Evolutionary conservation across 139 green algal genomes (phyloP).

Genomic region (Mesotaenium endlicherianum): DNA sequence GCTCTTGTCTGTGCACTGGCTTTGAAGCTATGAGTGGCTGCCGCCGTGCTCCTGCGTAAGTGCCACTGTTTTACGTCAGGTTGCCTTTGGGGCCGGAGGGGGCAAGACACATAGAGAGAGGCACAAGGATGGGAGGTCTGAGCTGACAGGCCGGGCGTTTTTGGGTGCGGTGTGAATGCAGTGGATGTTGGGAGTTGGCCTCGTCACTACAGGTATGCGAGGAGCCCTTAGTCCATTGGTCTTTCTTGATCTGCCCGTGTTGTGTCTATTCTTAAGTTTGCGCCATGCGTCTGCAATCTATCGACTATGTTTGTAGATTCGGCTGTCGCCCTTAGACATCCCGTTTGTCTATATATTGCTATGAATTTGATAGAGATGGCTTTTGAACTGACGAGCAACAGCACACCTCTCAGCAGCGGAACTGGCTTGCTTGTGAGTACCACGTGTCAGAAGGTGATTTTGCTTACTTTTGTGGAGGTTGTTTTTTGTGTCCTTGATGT

Average conservation of each 20-base stretch:
- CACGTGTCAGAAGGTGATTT: neutral
- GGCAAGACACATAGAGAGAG: too few species aligned
- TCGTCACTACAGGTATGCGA: slow-evolving; percentile 9
- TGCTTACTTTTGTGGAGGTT: neutral
- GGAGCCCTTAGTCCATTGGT: neutral
- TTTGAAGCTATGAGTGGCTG: neutral
- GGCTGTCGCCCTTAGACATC: too few species aligned
- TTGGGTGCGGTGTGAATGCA: neutral
- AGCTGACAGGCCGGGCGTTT: neutral
- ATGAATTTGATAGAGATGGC: neutral
- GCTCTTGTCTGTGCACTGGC: neutral
- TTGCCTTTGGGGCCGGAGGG: neutral
- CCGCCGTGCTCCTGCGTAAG: neutral
- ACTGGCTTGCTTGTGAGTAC: neutral
- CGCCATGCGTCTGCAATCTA: too few species aligned
- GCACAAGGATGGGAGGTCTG: too few species aligned
- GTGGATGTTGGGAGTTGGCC: slow-evolving; percentile 17
- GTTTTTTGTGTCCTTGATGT: neutral
- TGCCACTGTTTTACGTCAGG: neutral
- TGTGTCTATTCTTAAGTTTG: neutral
- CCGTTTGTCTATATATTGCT: neutral
- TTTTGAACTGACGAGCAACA: too few species aligned
- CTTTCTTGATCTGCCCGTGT: neutral
- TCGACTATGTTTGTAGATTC: too few species aligned
- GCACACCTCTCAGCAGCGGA: too few species aligned